Conservation (phyloP, 148 eudicot species). For the Spergularia marina region DNA sequence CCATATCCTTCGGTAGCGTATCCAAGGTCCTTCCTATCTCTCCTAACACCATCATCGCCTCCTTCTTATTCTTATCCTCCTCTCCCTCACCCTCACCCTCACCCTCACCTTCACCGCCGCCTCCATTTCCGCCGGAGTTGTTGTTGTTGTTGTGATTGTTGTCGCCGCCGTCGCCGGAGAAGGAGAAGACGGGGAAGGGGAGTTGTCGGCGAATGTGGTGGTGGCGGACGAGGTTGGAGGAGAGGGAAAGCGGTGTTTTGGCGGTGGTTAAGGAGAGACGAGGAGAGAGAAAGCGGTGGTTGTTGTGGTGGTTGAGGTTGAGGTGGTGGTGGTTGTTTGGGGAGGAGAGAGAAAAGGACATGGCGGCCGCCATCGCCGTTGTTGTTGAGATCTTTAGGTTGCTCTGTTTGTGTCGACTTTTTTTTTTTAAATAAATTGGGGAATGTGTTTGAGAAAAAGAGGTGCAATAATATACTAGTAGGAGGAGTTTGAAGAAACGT, state of each 20-base stretch:
- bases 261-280: constrained; percentile 21
- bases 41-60: constrained; percentile 60
- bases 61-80: constrained; percentile 40
- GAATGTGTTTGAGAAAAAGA: not conserved
- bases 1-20: constrained; percentile 77
- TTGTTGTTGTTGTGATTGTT: not conserved
- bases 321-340: constrained; percentile 9
- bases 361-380: constrained; percentile 33
- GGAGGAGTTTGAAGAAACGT: too few species aligned
- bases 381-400: not conserved
- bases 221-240: constrained; percentile 15
- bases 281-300: constrained; percentile 12
- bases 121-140: constrained; percentile 29
- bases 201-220: constrained; percentile 21
- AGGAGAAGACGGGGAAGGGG: constrained; percentile 8
- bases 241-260: not conserved
- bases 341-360: constrained; percentile 29
- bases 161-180: not conserved
- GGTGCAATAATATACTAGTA: too few species aligned
- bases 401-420: not conserved
- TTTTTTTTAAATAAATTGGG: not conserved
- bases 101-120: constrained; percentile 31
- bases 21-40: constrained; percentile 61
- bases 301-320: constrained; percentile 4
- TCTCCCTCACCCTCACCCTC: constrained; percentile 21